A percentile compares a stretch with the other conserved stretches of the same genome.
Conservation (phyloP, 2,329 filamentous ascomycete genomes). For the Xylaria sp. region DNA sequence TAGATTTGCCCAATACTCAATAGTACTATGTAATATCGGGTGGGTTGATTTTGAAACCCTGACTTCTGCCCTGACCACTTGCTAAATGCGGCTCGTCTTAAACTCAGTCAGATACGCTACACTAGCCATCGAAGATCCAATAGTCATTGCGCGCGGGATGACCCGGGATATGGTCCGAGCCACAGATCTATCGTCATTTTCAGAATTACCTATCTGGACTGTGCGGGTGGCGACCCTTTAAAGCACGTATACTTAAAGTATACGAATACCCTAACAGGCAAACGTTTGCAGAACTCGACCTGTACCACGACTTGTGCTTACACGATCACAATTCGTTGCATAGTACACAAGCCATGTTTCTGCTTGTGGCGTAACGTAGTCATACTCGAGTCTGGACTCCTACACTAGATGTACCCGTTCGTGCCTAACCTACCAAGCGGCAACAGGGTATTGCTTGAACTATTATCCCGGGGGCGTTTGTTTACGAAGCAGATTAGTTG, state of each 20-base stretch:
- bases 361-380: not conserved
- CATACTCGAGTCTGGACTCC: not conserved
- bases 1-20: not conserved
- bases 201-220: not conserved
- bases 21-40: not conserved
- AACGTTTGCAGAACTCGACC: not conserved
- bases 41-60: not conserved
- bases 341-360: not conserved
- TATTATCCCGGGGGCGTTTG: not conserved
- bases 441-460: not conserved
- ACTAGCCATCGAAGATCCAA: conserved; percentile 5
- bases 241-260: too few relatives aligned
- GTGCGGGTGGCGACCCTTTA: not conserved
- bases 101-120: not conserved
- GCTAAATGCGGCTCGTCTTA: not conserved
- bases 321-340: not conserved
- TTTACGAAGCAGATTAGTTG: not conserved
- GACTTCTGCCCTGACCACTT: not conserved
- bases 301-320: not conserved
- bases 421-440: not conserved
- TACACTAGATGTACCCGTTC: not conserved
- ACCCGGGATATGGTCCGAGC: conserved; percentile 9
- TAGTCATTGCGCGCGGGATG: conserved; percentile 25
- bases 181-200: conserved; percentile 11
- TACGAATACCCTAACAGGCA: not conserved